Base-by-base conservation (phyloP, 441 rosid species). In the Cnidoscolus chayamansa region DNA sequence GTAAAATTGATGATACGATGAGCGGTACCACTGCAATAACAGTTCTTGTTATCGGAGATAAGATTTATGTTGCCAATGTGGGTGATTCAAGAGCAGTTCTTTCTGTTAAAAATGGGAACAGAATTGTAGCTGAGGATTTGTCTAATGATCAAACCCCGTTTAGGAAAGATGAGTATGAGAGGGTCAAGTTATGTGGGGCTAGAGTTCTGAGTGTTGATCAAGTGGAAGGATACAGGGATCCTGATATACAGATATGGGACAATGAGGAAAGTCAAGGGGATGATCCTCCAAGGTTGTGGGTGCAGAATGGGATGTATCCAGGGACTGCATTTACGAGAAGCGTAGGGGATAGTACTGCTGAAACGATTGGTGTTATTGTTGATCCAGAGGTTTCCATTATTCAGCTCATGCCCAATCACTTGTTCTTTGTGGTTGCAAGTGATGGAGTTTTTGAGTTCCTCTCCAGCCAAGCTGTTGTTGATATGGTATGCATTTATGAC, bases 11-110 rank as follows among this genome's bases (percentile, higher is more conserved):
- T 76, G 99, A 95, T 80, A 60, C 93, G 6, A 80, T 86, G 94
- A 92, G 99, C 75, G 98, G 99, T 60, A 92, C 99, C n/a, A 90
- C 99, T 1, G 97, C 97, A 0, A 92, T 94, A 61, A 92, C 98
- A 0, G 99, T 88, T 78, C 94, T 94, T 81, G 88, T 89, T 31
- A 72, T 87, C 77, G 99, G 88, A 54, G 93, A 89, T 80, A 87
- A 81, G 71, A 82, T 94, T 51, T 85, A 86, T 78, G 90, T 91
- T 37, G 97, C 97, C 4, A 94, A 90, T 84, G 97, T 84, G 55
- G 97, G 97, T 19, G 98, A 94, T 78, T 95, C 98, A 11, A 91
- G 99, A 65, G 99, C 98, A 11, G 97, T 92, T 12, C 74, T 89
- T 40, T 94, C 93, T 56, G 87, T 86, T 54, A 87, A 84, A 74